Evolutionary conservation across 176 grass and related monocot genomes (phyloP), one percentile per base, ranked within the genome.

Genomic region (Cenchrus americanus): DNA sequence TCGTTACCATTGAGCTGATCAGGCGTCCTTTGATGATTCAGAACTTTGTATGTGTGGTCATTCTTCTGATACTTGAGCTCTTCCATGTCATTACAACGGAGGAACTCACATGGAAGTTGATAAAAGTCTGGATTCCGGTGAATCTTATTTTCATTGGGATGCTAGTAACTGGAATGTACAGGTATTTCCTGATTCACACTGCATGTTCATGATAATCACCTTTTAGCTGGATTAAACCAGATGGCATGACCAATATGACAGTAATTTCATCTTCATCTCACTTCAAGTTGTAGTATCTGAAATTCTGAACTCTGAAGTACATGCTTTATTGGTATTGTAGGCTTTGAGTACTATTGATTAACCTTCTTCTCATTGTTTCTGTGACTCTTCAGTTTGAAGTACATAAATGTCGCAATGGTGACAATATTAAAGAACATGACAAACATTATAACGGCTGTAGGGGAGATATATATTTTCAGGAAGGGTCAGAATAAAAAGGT

Each of bases 381-480:
- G 6, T 67, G 37, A 32, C 7, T 82, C 91, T 88, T 21, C 85
- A 97, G 90, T 87, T 94, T 97, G 88, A 92, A 94, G 72, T 89
- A 94, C 86, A 97, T 97, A 87, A 89, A 97, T 82, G 88, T 97
- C n/a, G 94, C 94, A 37, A 97, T 97, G 92, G 90, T 97, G 77
- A 94, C 90, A 10, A 91, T 97, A 82, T 52, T 97, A 23, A 97
- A 97, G 80, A 97, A 97, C 73, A 94, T 92, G 88, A 94, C 92
- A 58, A 94, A 97, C 37, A 97, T 97, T 85, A 87, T 97, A 76
- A 91, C 94, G 22, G 92, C 94, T 53, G n/a, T 91, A 43, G 94
- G 94, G 26, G 94, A 94, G 53, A 77, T 87, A 88, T 94, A 94
- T 74, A 64, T 97, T 37, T 94, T 97, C 78, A 83, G 86, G 76